phyloP scores from a whole-genome alignment of 805 yeast species.

The Kurtzmaniella cleridarum region DNA sequence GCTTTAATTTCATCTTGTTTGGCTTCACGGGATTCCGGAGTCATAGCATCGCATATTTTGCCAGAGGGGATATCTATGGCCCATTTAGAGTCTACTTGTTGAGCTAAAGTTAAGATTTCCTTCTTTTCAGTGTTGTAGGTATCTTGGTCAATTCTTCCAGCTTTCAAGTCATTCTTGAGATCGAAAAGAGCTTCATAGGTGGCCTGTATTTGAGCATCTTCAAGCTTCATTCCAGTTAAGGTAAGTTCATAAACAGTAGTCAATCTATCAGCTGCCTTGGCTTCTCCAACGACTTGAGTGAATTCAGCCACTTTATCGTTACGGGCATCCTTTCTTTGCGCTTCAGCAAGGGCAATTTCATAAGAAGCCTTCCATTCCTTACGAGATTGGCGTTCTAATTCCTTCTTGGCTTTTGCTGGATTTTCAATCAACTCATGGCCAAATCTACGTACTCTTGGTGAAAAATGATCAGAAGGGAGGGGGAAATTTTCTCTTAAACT shows the following conservation, averaged over 20 bases:
- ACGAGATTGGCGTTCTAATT: slow-evolving; percentile 58
- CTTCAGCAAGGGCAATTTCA: slow-evolving; percentile 36
- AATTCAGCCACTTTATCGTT: slow-evolving; percentile 10
- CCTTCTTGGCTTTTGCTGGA: slow-evolving; percentile 46
- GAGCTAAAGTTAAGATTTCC: slow-evolving; percentile 20
- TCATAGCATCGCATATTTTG: slow-evolving; percentile 34
- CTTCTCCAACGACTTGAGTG: slow-evolving; percentile 12
- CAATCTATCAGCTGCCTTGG: slow-evolving; percentile 40
- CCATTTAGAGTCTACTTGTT: slow-evolving; percentile 38
- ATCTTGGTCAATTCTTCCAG: slow-evolving; percentile 28
- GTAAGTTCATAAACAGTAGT: slow-evolving; percentile 41
- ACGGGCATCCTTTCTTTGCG: slow-evolving; percentile 32
- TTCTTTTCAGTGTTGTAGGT: slow-evolving; percentile 12
- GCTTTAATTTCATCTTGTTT: slow-evolving; percentile 15
- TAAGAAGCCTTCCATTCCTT: slow-evolving; percentile 59
- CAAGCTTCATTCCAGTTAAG: slow-evolving; percentile 51
- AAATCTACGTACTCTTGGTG: slow-evolving; percentile 81
- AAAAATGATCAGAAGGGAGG: slow-evolving; percentile 87
- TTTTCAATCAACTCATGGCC: slow-evolving; percentile 59
- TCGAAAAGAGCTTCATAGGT: slow-evolving; percentile 47
- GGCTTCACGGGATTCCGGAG: slow-evolving; percentile 21
- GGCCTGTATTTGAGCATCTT: slow-evolving; percentile 56
- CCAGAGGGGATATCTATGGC: slow-evolving; percentile 41
- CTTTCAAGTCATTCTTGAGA: slow-evolving; percentile 33
- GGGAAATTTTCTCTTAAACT: slow-evolving; percentile 58